Percentiles rank a stretch among this genome's conserved stretches.
phyloP scores from a whole-genome alignment of 2,329 filamentous ascomycete genomes.

The Scedosporium aurantiacum region DNA sequence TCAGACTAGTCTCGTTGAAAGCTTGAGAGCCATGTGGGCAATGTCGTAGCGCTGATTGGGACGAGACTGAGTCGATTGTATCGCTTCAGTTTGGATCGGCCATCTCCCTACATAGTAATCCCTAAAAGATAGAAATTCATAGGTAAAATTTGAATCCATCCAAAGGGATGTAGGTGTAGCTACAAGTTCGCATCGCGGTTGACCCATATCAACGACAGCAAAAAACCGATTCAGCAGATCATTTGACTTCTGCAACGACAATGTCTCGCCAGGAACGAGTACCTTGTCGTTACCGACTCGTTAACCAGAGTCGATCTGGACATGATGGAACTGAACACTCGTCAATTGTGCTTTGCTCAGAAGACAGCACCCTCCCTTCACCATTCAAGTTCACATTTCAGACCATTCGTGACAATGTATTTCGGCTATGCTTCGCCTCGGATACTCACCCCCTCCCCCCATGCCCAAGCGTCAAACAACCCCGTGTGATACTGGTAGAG shows the following conservation, averaged over 20 bases:
- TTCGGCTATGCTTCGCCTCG: slow-evolving; percentile 57
- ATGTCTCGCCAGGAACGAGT: background rate
- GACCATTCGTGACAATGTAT: slow-evolving; percentile 49
- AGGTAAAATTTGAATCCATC: too few relatives aligned
- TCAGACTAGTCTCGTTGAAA: background rate
- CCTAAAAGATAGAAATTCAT: too few relatives aligned
- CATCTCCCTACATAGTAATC: too few relatives aligned
- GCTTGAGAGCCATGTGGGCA: background rate
- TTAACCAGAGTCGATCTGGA: background rate
- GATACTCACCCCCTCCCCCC: slow-evolving; percentile 51
- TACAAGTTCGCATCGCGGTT: too few relatives aligned
- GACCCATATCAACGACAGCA: too few relatives aligned
- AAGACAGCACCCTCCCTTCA: slow-evolving; percentile 21
- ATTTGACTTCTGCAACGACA: background rate
- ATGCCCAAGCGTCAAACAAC: slow-evolving; percentile 46
- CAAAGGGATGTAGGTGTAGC: too few relatives aligned
- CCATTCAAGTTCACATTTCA: slow-evolving; percentile 51
- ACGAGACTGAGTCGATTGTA: slow-evolving; percentile 2
- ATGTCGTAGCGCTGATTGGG: background rate
- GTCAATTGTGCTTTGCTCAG: background rate
- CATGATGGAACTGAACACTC: background rate
- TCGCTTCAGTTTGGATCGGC: background rate
- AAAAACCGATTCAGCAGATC: background rate
- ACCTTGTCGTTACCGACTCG: background rate
- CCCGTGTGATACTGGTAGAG: slow-evolving; percentile 21